phyloP scores from a whole-genome alignment of 768 basidiomycete species.

The Gloeostereum incarnatum region DNA sequence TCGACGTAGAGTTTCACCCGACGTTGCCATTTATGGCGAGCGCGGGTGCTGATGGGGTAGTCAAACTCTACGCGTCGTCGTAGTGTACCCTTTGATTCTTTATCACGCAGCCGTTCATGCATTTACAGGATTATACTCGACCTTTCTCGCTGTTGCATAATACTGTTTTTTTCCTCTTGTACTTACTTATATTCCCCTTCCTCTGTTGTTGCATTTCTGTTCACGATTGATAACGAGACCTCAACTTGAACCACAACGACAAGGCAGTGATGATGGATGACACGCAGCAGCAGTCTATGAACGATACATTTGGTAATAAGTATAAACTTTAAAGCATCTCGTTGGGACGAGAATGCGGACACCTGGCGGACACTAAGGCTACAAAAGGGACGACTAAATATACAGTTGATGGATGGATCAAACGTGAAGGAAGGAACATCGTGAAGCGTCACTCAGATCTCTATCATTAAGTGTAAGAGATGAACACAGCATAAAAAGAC shows the following conservation, averaged over 20 bases:
- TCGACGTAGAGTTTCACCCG: conserved; percentile 81
- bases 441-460: conserved; percentile 27
- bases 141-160: not conserved
- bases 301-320: no score
- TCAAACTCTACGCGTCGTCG: conserved; percentile 86
- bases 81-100: conserved; percentile 20
- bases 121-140: no score
- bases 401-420: no score
- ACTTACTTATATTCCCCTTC: conserved; percentile 8
- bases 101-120: not conserved
- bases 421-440: no score
- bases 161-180: conserved; percentile 7
- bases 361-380: conserved; percentile 27
- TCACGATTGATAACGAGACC: not conserved
- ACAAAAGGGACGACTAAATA: conserved; percentile 22
- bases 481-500: conserved; percentile 2
- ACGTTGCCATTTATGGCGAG: conserved; percentile 83
- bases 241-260: no score
- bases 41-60: conserved; percentile 92
- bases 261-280: no score
- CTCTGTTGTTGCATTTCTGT: not conserved
- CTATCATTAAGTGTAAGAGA: conserved; percentile 13
- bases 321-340: no score
- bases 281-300: no score
- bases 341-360: no score